Evolutionary conservation across 768 basidiomycete species (phyloP).

Genomic region (Solioccasus polychromus): DNA sequence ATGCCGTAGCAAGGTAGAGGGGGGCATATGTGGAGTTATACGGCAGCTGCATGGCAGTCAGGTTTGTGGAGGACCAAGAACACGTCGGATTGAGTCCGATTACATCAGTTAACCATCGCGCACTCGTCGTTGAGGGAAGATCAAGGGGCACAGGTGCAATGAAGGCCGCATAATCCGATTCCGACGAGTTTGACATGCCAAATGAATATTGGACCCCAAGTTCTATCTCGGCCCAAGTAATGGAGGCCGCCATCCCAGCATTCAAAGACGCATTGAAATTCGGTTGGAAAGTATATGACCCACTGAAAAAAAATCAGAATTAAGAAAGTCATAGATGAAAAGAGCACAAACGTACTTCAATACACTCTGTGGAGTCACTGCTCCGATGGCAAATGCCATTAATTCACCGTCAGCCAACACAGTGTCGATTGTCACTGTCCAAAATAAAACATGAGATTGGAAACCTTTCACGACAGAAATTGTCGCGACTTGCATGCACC

Average conservation of each 20-base stretch:
- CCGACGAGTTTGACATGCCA: constrained; percentile 6
- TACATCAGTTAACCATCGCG: constrained; percentile 30
- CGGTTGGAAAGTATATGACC: not conserved
- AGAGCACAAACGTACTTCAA: constrained; percentile 16
- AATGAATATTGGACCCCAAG: constrained; percentile 27
- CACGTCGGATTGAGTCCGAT: constrained; percentile 26
- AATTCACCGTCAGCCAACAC: constrained; percentile 21
- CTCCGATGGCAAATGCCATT: constrained; percentile 22
- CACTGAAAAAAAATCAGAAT: constrained; percentile 7
- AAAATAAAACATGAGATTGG: not conserved
- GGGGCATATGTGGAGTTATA: constrained; percentile 14
- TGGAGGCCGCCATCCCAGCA: constrained; percentile 16
- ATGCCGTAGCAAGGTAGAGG: constrained; percentile 7
- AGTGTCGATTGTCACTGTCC: constrained; percentile 20
- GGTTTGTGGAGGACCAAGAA: constrained; percentile 27
- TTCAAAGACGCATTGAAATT: constrained; percentile 6
- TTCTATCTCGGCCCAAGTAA: constrained; percentile 26
- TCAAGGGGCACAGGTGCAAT: constrained; percentile 21
- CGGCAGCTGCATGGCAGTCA: no score
- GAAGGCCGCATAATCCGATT: constrained; percentile 16
- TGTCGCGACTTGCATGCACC: constrained; percentile 24
- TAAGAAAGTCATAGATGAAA: not conserved
- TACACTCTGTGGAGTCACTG: constrained; percentile 21
- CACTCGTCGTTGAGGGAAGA: constrained; percentile 13
- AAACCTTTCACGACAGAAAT: not conserved